Base-by-base conservation (phyloP, 2,329 filamentous ascomycete species). In the Neopestalotiopsis sp. region DNA sequence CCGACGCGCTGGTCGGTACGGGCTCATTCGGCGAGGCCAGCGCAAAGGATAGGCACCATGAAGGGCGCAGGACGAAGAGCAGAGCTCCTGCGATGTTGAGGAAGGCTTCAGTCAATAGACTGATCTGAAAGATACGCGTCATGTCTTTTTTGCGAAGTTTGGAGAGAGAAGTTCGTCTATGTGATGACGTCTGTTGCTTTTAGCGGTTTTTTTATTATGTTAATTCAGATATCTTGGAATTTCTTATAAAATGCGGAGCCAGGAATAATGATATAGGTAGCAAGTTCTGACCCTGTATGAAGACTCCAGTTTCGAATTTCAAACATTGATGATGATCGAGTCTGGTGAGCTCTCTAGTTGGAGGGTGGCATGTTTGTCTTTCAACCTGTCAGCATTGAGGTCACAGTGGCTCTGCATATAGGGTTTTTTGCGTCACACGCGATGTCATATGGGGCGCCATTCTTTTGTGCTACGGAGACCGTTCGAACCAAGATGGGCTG, bases 21-120 rank as follows among this genome's bases (percentile, higher is more conserved):
- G 3, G 24, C 13, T 45, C 10, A 7, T 63, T 20, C 13, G 58
- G 7, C 12, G 69, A 49, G n/a, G 67, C 34, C 12, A 73, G 57
- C 10, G 68, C 70, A 38, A 68, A 71, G 3, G 73, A 73, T 17
- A 74, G 70, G 49, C 71, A 74, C 69, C 70, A 72, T 30, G 70
- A 68, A 3, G 73, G 72, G 49, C 68, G 70, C 9, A 71, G 53
- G 32, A 74, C 58, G 67, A 74, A 74, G 17, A 68, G 45, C 9
- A 67, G 2, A 6, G 73, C 71, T 5, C 72, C 71, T 30, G 66
- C 28, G n/a, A 73, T 62, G 56, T 74, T 74, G 67, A 74, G 68
- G 30, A 72, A 14, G 24, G 71, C 69, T 67, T 74, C 73, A 34
- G 70, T 70, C 40, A 64, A 67, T 28, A 74, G 45, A 63, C 70